These are phyloP conservation scores for Zymoseptoria tritici DNA, from an alignment of 2,329 filamentous ascomycete genomes.

Conservation along the genomic window DNA sequence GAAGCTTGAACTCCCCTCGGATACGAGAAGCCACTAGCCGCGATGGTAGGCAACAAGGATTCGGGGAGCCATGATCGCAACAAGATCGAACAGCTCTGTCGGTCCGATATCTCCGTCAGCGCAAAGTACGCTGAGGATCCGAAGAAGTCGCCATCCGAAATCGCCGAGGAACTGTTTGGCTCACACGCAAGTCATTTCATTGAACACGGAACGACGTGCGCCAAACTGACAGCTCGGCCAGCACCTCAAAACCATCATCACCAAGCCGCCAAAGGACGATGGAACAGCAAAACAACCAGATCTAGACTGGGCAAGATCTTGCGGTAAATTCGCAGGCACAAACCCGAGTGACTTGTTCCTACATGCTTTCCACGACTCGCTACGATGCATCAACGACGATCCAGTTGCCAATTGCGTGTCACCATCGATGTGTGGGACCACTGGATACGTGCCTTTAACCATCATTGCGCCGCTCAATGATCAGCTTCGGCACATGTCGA, in stretches of 20 bases:
- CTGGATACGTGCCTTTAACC: conserved; percentile 59
- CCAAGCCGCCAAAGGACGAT: conserved; percentile 7
- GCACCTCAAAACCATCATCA: conserved; percentile 19
- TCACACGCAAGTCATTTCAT: conserved; percentile 13
- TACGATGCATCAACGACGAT: conserved; percentile 49
- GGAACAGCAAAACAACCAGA: conserved; percentile 4
- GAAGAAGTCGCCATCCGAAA: conserved; percentile 19
- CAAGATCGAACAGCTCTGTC: conserved; percentile 19
- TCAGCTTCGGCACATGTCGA: conserved; percentile 66
- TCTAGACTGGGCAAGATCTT: conserved; percentile 49
- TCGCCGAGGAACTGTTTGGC: conserved; percentile 20
- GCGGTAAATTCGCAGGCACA: conserved; percentile 60
- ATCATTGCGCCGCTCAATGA: conserved; percentile 64
- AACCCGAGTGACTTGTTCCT: conserved; percentile 62
- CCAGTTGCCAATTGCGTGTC: conserved; percentile 48
- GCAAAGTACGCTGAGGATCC: conserved; percentile 20
- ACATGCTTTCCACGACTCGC: conserved; percentile 58
- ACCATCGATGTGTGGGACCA: conserved; percentile 52
- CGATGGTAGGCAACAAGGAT: conserved; percentile 6
- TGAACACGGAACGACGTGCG: neutral
- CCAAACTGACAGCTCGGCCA: neutral
- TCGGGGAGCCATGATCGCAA: conserved; percentile 4
- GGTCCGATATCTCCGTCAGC: conserved; percentile 18
- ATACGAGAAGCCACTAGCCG: neutral
- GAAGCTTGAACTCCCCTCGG: neutral